These are phyloP conservation scores for Cylindrodendrum hubeiense DNA, from an alignment of 2,329 filamentous ascomycete genomes.

Conservation along the genomic window DNA sequence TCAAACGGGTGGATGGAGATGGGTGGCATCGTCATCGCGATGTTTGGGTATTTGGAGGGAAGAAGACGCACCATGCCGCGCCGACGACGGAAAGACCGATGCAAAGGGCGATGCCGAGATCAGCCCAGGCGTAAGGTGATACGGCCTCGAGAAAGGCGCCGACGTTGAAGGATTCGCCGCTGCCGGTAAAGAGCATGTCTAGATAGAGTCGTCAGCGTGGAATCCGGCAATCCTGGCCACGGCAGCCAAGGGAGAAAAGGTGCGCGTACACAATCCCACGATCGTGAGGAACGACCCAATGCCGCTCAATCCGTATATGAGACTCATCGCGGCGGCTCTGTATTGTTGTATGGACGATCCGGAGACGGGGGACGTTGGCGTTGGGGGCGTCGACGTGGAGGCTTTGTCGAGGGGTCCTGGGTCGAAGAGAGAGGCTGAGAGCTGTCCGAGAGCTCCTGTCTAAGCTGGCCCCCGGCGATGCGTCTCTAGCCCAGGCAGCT, in stretches of 20 bases:
- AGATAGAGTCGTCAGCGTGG: constrained; percentile 39
- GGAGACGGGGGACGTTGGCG: constrained; percentile 29
- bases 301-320: constrained; percentile 77
- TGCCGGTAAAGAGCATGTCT: constrained; percentile 99
- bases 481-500: constrained; percentile 41
- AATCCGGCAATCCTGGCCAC: constrained; percentile 13
- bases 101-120: constrained; percentile 90
- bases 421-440: constrained; percentile 30
- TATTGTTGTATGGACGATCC: constrained; percentile 40
- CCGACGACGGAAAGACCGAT: constrained; percentile 97
- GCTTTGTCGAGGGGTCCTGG: constrained; percentile 26
- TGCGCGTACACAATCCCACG: constrained; percentile 81
- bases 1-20: constrained; percentile 4
- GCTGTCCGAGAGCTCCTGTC: constrained; percentile 47
- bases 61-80: constrained; percentile 84
- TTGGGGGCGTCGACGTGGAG: constrained; percentile 33
- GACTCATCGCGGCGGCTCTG: constrained; percentile 70
- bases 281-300: constrained; percentile 76
- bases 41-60: constrained; percentile 21
- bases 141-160: constrained; percentile 94
- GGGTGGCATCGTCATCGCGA: constrained; percentile 14
- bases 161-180: constrained; percentile 96
- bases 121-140: constrained; percentile 95
- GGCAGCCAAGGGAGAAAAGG: constrained; percentile 22
- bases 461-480: constrained; percentile 38